Evolutionary conservation across 768 basidiomycete genomes (phyloP), one percentile per base, ranked within the genome.

Genomic region (Cytidiella melzeri): DNA sequence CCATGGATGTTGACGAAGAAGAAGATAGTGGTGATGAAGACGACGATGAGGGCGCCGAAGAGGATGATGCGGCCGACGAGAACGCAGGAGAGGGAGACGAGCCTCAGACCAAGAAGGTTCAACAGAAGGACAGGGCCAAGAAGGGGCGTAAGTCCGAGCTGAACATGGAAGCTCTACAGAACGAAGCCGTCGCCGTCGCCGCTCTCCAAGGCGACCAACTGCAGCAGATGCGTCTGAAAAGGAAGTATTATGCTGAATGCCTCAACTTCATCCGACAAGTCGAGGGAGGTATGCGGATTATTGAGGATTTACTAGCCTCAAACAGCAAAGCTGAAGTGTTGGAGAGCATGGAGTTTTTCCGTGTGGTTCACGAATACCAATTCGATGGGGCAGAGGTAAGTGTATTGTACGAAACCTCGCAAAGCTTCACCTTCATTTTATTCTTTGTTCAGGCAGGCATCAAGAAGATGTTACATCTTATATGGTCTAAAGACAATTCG

Each of bases 401-500:
- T 60, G 5, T 27, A 6, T 23, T 23, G 18, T 12, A 26, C n/a
- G n/a, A n/a, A n/a, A n/a, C n/a, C n/a, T n/a, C 26, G 2, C 11
- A 13, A 41, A 20, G 25, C 6, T 23, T 37, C 6, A 47, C 18
- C 13, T 19, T 15, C 47, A 3, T 19, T 20, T 30, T 13, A 42
- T 26, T 11, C 47, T n/a, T n/a, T n/a, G 40, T 40, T 26, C 56
- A 95, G 92, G 67, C 69, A 12, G 96, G 96, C 0, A 84, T 99
- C 61, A 92, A 88, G 72, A 91, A 84, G 60, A 97, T 98, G 95
- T 64, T 99, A 12, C 96, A 98, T 64, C 73, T 99, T 21, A 90
- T 99, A 57, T 98, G 96, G 96, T 79, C 80, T 23, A 98, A 98
- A 63, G 95, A 99, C 61, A 92, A 92, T 60, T 86, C 70, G 44